Conservation (phyloP, 192 early-diverging fungal genomes). For the Umbelopsis vinacea region DNA sequence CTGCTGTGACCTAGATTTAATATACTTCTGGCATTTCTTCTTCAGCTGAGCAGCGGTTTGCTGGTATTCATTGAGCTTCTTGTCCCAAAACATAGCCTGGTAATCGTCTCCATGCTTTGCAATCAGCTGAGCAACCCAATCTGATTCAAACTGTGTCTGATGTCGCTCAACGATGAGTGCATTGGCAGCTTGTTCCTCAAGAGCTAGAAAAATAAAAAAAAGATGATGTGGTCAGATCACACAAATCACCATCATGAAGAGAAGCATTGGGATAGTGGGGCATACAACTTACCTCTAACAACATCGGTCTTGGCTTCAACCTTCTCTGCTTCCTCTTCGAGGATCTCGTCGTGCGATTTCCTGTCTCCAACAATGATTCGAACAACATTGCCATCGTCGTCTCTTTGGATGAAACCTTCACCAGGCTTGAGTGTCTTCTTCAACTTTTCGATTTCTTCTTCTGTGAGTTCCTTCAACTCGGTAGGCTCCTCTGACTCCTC, state of each 20-base stretch:
- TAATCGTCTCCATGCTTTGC: slow-evolving; percentile 77
- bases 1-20: slow-evolving; percentile 11
- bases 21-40: slow-evolving; percentile 46
- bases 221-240: neutral
- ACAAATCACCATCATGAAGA: neutral
- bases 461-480: slow-evolving; percentile 48
- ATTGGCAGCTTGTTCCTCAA: slow-evolving; percentile 62
- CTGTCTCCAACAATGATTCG: slow-evolving; percentile 69
- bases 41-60: slow-evolving; percentile 67
- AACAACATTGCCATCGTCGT: slow-evolving; percentile 74
- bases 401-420: slow-evolving; percentile 82
- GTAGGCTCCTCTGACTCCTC: slow-evolving; percentile 9
- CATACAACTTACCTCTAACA: slow-evolving; percentile 43
- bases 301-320: slow-evolving; percentile 56
- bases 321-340: slow-evolving; percentile 41
- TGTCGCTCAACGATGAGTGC: slow-evolving; percentile 47
- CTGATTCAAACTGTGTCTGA: slow-evolving; percentile 60
- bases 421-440: slow-evolving; percentile 60
- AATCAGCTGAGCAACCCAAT: slow-evolving; percentile 60
- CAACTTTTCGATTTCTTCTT: slow-evolving; percentile 60
- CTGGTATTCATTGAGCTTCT: slow-evolving; percentile 71
- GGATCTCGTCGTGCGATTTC: slow-evolving; percentile 50
- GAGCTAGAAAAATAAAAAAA: slow-evolving; percentile 20
- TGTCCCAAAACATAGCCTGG: slow-evolving; percentile 80
- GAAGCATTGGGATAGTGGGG: neutral